These are phyloP conservation scores for Lasiosphaeriaceae sp. DNA, from an alignment of 495 filamentous ascomycete species.

Conservation along the genomic window DNA sequence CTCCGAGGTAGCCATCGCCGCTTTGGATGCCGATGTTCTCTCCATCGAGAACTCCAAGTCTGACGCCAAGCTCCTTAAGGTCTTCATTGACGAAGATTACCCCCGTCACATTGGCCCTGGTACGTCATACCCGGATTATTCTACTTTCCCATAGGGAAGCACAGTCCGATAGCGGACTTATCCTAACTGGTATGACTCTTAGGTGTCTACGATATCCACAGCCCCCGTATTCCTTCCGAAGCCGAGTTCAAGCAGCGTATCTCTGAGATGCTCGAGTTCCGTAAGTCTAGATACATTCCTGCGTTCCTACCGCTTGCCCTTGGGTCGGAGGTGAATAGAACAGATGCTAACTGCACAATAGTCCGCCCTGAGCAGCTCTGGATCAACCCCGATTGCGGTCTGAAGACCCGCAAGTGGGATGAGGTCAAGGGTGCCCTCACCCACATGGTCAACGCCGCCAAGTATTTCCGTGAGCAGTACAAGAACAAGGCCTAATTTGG, in stretches of 20 bases:
- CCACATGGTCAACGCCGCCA: constrained; percentile 95
- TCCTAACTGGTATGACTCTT: not conserved
- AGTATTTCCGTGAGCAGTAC: constrained; percentile 91
- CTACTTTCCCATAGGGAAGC: not conserved
- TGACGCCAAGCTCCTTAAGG: constrained; percentile 96
- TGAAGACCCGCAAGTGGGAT: constrained; percentile 95
- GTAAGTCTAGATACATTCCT: constrained; percentile 45
- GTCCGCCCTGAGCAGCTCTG: constrained; percentile 81
- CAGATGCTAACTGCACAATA: constrained; percentile 5
- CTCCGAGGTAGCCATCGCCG: constrained; percentile 63
- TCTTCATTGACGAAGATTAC: constrained; percentile 96
- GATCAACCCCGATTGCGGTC: constrained; percentile 98
- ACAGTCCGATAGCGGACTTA: not conserved
- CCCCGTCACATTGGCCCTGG: constrained; percentile 93
- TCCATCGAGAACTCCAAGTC: constrained; percentile 99
- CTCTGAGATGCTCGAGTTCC: constrained; percentile 93
- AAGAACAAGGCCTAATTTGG: constrained; percentile 41
- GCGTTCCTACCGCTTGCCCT: too few relatives aligned
- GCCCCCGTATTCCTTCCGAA: constrained; percentile 89
- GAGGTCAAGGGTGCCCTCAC: constrained; percentile 90
- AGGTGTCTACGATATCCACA: constrained; percentile 98
- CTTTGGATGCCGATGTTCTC: constrained; percentile 94
- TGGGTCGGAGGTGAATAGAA: not conserved
- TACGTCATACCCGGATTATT: not conserved
- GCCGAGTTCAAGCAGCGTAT: constrained; percentile 96